Evolutionary conservation across 768 basidiomycete genomes (phyloP).

Genomic region (Cyclocybe aegerita): DNA sequence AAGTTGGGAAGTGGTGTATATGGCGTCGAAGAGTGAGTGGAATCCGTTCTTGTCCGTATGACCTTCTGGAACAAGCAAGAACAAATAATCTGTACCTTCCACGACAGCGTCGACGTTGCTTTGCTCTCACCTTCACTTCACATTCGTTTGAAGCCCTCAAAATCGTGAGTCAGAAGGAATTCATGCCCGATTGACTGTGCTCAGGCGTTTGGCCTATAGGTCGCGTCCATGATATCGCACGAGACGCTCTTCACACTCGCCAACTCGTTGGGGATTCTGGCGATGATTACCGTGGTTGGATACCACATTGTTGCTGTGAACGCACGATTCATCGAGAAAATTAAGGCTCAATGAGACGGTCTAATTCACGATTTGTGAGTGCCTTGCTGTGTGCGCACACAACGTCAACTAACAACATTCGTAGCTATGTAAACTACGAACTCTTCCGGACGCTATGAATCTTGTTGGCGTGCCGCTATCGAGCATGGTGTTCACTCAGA

Average conservation of each 20-base stretch:
- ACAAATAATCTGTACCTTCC: constrained; percentile 22
- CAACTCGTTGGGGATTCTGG: constrained; percentile 78
- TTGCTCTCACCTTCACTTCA: constrained; percentile 1
- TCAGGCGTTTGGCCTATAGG: too few species aligned
- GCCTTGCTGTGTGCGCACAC: too few species aligned
- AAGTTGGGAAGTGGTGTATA: constrained; percentile 15
- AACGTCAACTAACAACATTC: too few species aligned
- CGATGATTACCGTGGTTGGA: constrained; percentile 84
- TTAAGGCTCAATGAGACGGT: constrained; percentile 11
- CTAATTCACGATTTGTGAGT: too few species aligned
- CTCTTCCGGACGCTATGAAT: too few species aligned
- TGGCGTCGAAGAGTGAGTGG: constrained; percentile 9
- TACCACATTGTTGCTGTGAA: constrained; percentile 94
- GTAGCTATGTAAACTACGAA: too few species aligned
- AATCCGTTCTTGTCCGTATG: constrained; percentile 35
- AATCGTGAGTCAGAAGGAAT: background rate
- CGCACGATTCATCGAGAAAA: constrained; percentile 38
- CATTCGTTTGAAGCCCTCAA: background rate
- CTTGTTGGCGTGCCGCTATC: too few species aligned
- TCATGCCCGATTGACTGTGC: too few species aligned
- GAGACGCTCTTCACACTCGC: constrained; percentile 79
- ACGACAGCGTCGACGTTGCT: constrained; percentile 4
- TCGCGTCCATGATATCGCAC: constrained; percentile 70
- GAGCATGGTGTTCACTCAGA: too few species aligned
- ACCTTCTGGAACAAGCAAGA: constrained; percentile 19